Base-by-base conservation (phyloP, 352 stramenopile genomes). In the Globisporangium paddicum region DNA sequence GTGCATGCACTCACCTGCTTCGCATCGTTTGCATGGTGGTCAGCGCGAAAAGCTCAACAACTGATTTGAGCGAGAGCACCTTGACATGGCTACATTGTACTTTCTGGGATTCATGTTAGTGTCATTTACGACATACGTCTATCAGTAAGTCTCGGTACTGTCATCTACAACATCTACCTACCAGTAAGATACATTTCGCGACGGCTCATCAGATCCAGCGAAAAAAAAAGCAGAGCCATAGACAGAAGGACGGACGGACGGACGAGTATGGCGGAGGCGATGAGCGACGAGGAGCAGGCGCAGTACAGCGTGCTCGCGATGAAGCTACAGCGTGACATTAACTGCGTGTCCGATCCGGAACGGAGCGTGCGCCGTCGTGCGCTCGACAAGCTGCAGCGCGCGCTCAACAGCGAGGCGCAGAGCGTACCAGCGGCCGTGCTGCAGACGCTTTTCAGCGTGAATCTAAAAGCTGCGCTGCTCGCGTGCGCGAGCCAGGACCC, bases 261-360 rank as follows among this genome's bases (percentile, higher is more conserved):
- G 14, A n/a, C 18, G 10, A 40, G 13, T n/a, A 54, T 54, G 47
- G 47, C 28, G 10, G 14, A 37, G 73, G 57, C 54, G 64, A 73
- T 87, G 67, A 77, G 66, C 57, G 21, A 62, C 18, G 77, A 82
- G 28, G 71, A 89, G 28, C 75, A 82, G 57, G 64, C 64, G 52
- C 57, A 74, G 64, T 83, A 79, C 69, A 72, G 69, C 35, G 76
- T 77, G 71, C 67, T 90, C 52, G 48, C 73, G 21, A 93, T 93
- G 79, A 87, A 89, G 65, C 78, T 95, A 45, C 81, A 93, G 68
- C 82, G 79, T 37, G 85, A 95, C 58, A 63, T 95, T 50, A 95
- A 95, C 63, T 95, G 85, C 49, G 60, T 95, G 28, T 38, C 64
- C 16, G 85, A 93, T 48, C 68, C 85, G 3, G 79, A 93, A 47